Percentiles rank a stretch among this genome's conserved stretches.
These are phyloP conservation scores for Arctostaphylos glauca DNA, from an alignment of 148 eudicot genomes.

Conservation along the genomic window DNA sequence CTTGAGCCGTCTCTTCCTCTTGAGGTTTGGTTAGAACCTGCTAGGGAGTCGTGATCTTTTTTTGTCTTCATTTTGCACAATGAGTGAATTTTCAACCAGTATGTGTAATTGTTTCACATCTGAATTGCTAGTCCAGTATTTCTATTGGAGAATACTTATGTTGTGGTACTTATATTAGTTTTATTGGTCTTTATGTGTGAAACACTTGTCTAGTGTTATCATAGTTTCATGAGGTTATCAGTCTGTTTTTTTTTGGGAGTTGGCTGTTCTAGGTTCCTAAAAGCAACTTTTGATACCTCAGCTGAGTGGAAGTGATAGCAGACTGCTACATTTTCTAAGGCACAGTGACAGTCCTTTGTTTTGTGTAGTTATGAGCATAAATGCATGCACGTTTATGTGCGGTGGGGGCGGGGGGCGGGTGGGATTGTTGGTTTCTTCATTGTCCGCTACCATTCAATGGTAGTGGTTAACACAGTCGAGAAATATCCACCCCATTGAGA, in stretches of 20 bases:
- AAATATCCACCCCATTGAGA: background rate
- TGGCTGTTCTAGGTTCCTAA: too few species aligned
- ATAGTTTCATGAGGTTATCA: background rate
- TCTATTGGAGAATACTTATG: background rate
- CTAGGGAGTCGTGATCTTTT: background rate
- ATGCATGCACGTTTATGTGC: background rate
- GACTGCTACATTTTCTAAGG: background rate
- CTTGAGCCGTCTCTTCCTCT: slow-evolving; percentile 25
- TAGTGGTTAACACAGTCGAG: background rate
- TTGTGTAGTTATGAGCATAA: background rate
- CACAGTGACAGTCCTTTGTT: background rate
- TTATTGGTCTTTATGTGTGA: background rate
- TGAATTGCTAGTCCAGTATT: background rate
- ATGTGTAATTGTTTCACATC: background rate
- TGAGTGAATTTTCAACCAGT: background rate
- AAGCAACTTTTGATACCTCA: background rate
- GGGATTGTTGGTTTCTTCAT: too few species aligned
- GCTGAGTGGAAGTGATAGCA: background rate
- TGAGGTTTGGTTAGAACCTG: slow-evolving; percentile 17
- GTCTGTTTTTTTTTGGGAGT: too few species aligned
- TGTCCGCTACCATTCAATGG: too few species aligned
- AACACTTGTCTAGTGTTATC: background rate
- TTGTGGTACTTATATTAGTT: background rate
- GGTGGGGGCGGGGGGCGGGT: too few species aligned
- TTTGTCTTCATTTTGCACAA: background rate